Evolutionary conservation across 352 stramenopile species (phyloP), one percentile per base, ranked within the genome.

Genomic region (Phytophthora idaei): DNA sequence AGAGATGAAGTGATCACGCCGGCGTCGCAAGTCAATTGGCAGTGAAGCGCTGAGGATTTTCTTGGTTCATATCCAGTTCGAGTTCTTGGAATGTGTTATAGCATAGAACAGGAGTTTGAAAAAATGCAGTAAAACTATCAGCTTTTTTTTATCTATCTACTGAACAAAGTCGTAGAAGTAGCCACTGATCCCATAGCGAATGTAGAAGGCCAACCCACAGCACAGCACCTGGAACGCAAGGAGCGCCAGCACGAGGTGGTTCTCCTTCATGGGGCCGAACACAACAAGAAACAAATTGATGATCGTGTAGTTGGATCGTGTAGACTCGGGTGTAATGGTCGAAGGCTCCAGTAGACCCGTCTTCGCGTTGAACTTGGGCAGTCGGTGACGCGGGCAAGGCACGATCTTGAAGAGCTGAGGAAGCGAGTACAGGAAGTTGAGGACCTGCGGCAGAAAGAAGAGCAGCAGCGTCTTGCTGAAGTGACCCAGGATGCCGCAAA

Each of bases 401-500:
- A 99, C 85, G 48, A 99, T 73, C 72, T 98, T 98, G 78, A 99
- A 98, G 4, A 99, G 78, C 79, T 99, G 98, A 31, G 98, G 98
- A 34, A 98, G 58, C 34, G 94, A 99, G 73, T 98, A 98, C n/a
- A 99, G 31, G 67, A 99, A 99, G 78, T 99, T 99, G 57, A 99
- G 77, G 37, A 99, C 81, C 71, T 99, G 98, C 17, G 98, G 98
- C 56, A 98, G 78, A 71, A 99, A 99, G 73, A 99, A 98, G 25
- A 99, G 86, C 61, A 99, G 68, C 39, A 99, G 78, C 11, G 97
- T 99, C 80, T 99, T 99, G 84, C 83, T 98, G 72, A 99, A 99
- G 78, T 99, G 97, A 29, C 97, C 94, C 41, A 98, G 72, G 55
- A 98, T 98, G 27, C 92, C 95, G 10, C 96, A 94, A 25, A 98